Percentiles rank a stretch among this genome's conserved stretches.
phyloP scores from a whole-genome alignment of 1,284 basidiomycete genomes.

The Cryptococcus amylolentus region DNA sequence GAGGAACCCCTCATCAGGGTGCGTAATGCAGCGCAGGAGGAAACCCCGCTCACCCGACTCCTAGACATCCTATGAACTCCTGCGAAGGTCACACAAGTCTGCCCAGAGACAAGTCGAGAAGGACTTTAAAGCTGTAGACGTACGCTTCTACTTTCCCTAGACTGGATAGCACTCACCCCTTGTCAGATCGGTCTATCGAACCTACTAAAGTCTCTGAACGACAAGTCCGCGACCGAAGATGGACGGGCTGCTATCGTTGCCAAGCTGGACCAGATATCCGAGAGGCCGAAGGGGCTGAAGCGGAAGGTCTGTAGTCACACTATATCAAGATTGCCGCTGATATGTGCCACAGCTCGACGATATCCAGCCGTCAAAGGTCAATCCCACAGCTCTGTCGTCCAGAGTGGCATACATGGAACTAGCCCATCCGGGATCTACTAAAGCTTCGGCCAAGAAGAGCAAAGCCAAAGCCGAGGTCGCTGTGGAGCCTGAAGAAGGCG shows the following conservation, averaged over 20 bases:
- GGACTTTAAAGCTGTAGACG: slow-evolving; percentile 45
- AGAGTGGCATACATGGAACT: slow-evolving; percentile 23
- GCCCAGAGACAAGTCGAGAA: slow-evolving; percentile 51
- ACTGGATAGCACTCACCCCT: neutral
- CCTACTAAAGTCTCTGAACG: slow-evolving; percentile 22
- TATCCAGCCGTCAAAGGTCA: slow-evolving; percentile 30
- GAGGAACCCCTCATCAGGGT: slow-evolving; percentile 46
- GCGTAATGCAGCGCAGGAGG: neutral
- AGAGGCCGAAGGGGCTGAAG: slow-evolving; percentile 46
- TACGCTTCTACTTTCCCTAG: slow-evolving; percentile 4
- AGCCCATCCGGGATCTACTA: neutral
- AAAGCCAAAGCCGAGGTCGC: neutral
- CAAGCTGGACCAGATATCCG: slow-evolving; percentile 36
- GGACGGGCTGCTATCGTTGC: slow-evolving; percentile 14
- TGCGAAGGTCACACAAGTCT: slow-evolving; percentile 45
- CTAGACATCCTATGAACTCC: slow-evolving; percentile 50
- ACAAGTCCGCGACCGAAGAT: slow-evolving; percentile 11
- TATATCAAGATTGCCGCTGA: neutral
- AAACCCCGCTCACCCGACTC: slow-evolving; percentile 3
- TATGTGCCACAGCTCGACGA: slow-evolving; percentile 34
- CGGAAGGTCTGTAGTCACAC: slow-evolving; percentile 39
- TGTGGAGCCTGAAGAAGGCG: neutral
- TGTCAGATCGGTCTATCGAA: slow-evolving; percentile 16
- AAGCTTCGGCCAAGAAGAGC: neutral
- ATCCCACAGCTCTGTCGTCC: slow-evolving; percentile 23